phyloP scores from a whole-genome alignment of 352 stramenopile species.

The Hyaloperonospora arabidopsidis region DNA sequence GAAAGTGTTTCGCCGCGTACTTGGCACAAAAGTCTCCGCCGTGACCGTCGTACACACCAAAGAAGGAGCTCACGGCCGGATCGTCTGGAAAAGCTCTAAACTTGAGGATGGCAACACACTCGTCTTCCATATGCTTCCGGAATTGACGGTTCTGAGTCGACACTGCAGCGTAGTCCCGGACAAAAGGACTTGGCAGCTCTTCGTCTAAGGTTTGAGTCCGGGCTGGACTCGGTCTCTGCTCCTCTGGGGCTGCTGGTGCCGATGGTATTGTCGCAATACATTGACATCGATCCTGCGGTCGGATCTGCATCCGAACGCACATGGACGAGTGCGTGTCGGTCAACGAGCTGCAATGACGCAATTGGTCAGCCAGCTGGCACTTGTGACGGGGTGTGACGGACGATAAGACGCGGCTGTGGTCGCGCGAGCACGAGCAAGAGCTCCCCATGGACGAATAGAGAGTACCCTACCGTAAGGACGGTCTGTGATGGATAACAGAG shows the following conservation, averaged over 20 bases:
- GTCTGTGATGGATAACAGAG: constrained; percentile 13
- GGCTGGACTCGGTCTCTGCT: constrained; percentile 10
- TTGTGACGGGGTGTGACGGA: constrained; percentile 9
- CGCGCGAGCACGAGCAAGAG: constrained; percentile 29
- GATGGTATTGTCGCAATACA: constrained; percentile 2
- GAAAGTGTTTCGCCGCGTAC: constrained; percentile 66
- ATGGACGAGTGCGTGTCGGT: constrained; percentile 14
- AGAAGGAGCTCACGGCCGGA: constrained; percentile 64
- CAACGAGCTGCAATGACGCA: constrained; percentile 11
- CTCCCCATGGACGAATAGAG: constrained; percentile 29
- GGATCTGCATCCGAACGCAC: constrained; percentile 9
- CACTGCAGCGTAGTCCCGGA: constrained; percentile 63
- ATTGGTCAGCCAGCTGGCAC: constrained; percentile 13
- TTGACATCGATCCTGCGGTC: constrained; percentile 8
- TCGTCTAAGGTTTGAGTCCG: constrained; percentile 13
- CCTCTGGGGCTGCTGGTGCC: constrained; percentile 11
- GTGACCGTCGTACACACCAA: constrained; percentile 79
- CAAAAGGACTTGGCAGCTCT: constrained; percentile 35
- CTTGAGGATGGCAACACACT: constrained; percentile 67
- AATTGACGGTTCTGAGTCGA: constrained; percentile 78
- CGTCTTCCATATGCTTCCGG: constrained; percentile 78
- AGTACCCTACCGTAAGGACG: constrained; percentile 12
- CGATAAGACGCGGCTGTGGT: constrained; percentile 22
- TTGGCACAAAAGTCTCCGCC: constrained; percentile 73
- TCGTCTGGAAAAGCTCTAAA: constrained; percentile 53